A percentile compares a stretch with the other conserved stretches of the same genome.
Evolutionary conservation across 2,329 filamentous ascomycete species (phyloP).

Genomic region (Lasiodiplodia citricola): DNA sequence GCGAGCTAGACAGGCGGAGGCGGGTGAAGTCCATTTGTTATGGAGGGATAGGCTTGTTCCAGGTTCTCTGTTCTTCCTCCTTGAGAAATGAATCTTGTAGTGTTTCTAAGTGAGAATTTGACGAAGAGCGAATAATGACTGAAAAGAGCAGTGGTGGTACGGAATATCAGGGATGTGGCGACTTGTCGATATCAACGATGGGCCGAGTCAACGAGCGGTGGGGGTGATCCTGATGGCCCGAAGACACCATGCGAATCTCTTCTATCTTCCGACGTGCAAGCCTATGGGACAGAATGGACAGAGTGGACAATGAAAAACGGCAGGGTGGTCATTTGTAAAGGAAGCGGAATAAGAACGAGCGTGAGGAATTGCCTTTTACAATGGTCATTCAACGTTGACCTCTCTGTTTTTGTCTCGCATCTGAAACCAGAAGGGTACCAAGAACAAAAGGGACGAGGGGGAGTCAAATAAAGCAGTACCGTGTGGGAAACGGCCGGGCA

Average conservation of each 20-base stretch:
- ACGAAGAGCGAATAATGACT: neutral
- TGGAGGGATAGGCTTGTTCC: neutral
- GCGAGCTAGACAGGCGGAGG: conserved; percentile 28
- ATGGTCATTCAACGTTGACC: conserved; percentile 1
- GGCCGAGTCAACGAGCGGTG: neutral
- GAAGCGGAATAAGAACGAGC: conserved; percentile 11
- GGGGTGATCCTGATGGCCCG: neutral
- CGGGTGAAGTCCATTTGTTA: conserved; percentile 6
- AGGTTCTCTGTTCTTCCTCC: neutral
- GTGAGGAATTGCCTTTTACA: neutral
- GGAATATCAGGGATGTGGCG: neutral
- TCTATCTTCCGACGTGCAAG: neutral
- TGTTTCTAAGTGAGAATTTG: neutral
- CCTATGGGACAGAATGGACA: neutral
- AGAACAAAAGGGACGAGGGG: neutral
- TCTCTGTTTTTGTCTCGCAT: conserved; percentile 3
- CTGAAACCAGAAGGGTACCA: conserved; percentile 9
- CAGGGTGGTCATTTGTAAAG: neutral
- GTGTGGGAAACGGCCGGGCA: neutral
- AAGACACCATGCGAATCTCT: neutral
- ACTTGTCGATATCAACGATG: neutral
- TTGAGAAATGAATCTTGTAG: neutral
- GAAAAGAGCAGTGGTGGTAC: neutral
- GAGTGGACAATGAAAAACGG: neutral
- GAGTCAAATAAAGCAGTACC: conserved; percentile 5